A percentile compares a stretch with the other conserved stretches of the same genome.
phyloP scores from a whole-genome alignment of 2,329 filamentous ascomycete species.

The Ascochyta viciae-villosae region DNA sequence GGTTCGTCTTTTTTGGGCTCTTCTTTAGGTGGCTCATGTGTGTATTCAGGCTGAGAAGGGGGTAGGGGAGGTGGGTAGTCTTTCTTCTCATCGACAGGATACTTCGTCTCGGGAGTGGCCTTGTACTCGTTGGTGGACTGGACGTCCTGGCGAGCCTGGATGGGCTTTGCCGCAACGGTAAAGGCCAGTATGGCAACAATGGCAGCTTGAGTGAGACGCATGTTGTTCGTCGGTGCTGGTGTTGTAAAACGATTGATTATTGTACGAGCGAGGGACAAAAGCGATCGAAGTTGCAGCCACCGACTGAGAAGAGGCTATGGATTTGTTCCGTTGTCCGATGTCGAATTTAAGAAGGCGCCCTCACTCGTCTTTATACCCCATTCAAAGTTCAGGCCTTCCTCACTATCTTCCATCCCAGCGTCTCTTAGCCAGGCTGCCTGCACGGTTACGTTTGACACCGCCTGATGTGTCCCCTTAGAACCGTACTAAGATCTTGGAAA shows the following conservation, averaged over 20 bases:
- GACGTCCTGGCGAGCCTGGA: constrained; percentile 16
- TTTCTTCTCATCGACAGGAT: neutral
- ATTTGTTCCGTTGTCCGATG: constrained; percentile 9
- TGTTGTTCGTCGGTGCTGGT: constrained; percentile 3
- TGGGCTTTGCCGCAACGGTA: constrained; percentile 21
- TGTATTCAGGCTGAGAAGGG: neutral
- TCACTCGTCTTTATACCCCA: constrained; percentile 12
- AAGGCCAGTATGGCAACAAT: constrained; percentile 22
- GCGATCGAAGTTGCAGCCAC: constrained; percentile 4
- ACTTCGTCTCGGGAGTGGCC: constrained; percentile 1
- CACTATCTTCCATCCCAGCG: neutral
- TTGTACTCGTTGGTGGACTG: constrained; percentile 14
- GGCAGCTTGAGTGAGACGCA: constrained; percentile 24
- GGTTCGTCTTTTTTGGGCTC: neutral
- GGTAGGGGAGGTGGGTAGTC: neutral
- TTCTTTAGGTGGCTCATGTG: neutral
- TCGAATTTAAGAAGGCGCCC: neutral
- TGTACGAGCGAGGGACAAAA: constrained; percentile 6
- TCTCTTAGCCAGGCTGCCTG: neutral
- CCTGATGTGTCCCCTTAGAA: neutral
- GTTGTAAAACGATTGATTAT: constrained; percentile 6
- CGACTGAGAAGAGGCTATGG: constrained; percentile 1
- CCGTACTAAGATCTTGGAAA: neutral
- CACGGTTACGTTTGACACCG: constrained; percentile 2
- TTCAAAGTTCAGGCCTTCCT: neutral